Percentiles rank a stretch among this genome's conserved stretches.
Evolutionary conservation across 192 early-diverging fungal species (phyloP).

Genomic region (Linnemannia schmuckeri): DNA sequence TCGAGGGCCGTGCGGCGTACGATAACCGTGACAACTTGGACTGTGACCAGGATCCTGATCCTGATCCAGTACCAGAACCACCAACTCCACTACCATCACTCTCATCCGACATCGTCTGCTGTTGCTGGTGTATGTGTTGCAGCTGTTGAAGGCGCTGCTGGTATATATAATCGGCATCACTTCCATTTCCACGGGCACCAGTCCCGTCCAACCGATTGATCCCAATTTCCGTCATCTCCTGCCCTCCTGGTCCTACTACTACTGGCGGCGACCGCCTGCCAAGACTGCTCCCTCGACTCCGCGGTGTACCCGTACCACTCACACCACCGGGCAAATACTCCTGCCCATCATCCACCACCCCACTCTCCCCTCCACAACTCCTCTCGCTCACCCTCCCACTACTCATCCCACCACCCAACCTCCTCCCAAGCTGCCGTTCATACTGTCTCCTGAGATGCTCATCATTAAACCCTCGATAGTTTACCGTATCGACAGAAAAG

Average conservation of each 20-base stretch:
- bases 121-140: not conserved
- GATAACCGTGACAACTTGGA: not conserved
- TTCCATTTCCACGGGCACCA: not conserved
- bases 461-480: conserved; percentile 26
- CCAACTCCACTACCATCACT: conserved; percentile 9
- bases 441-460: conserved; percentile 34
- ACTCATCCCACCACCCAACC: not conserved
- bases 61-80: not conserved
- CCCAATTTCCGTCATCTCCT: conserved; percentile 1
- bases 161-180: not conserved
- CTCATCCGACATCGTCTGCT: not conserved
- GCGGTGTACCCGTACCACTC: not conserved
- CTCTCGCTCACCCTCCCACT: not conserved
- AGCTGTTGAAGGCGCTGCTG: not conserved
- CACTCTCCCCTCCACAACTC: not conserved
- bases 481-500: conserved; percentile 8
- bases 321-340: not conserved
- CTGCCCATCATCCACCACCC: conserved; percentile 1
- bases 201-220: not conserved
- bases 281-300: not conserved
- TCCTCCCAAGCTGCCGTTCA: conserved; percentile 34
- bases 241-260: not conserved
- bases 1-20: not conserved
- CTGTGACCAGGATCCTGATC: not conserved
- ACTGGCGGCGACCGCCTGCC: not conserved